Evolutionary conservation across 495 filamentous ascomycete species (phyloP), one percentile per base, ranked within the genome.

Genomic region (Xylaria palmicola): DNA sequence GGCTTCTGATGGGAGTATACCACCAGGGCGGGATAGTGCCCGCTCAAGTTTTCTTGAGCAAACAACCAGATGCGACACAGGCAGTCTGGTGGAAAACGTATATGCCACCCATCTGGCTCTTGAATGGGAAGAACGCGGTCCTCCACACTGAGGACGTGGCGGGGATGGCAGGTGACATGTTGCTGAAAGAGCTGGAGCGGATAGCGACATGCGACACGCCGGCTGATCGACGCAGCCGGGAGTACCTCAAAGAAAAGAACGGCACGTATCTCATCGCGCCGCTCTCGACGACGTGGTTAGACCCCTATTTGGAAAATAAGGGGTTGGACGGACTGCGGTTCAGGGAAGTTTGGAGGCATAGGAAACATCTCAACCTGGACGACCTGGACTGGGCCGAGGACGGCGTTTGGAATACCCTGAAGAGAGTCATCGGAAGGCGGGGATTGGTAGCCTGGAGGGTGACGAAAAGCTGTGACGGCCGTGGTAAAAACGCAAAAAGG

Each of bases 31-130:
- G 94, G 29, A 84, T 98, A 26, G 83, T 98, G 4, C 92, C 92
- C 10, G 84, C 87, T 7, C 94, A 98, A 67, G 79, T 84, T 13
- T 85, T 85, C 55, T 67, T 85, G 68, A 83, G 80, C 68, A 80
- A 77, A 32, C 82, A 85, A 67, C 82, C 74, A 17, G 79, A 84
- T 51, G 83, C 85, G n/a, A 84, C 82, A 5, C 81, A 88, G 10
- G 89, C 90, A 3, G 80, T 96, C 54, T 98, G 93, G 93, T 98
- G 94, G 94, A 96, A 96, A 68, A 98, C 95, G 0, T 98, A 98
- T 72, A 90, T 87, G 63, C 94, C 94, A 6, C 94, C 94, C 0
- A 86, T 89, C 20, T 98, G 94, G 92, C 80, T 98, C 17, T 79
- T 98, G 24, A 91, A 93, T 58, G 84, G 88, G 8, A 88, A 88